Evolutionary conservation across 768 basidiomycete species (phyloP).

Genomic region (Serpula lacrymans): DNA sequence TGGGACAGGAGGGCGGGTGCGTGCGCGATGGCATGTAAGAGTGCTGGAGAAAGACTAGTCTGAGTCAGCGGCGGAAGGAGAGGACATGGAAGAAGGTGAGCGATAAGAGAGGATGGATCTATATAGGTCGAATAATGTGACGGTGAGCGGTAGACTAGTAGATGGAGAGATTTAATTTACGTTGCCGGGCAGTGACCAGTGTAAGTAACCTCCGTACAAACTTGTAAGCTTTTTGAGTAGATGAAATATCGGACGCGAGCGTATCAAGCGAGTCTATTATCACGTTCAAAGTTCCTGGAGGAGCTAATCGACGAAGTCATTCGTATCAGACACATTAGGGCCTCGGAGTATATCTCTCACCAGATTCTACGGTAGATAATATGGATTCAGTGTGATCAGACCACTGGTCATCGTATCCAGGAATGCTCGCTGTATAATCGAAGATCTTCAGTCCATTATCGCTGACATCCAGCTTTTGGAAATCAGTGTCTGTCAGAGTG

Average conservation of each 20-base stretch:
- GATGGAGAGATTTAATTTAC: no score
- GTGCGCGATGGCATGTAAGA: conserved; percentile 64
- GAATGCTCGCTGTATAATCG: conserved; percentile 49
- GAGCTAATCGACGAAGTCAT: conserved; percentile 27
- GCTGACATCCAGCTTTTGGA: no score
- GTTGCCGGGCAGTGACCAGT: conserved; percentile 42
- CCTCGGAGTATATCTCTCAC: conserved; percentile 12
- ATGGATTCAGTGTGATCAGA: conserved; percentile 35
- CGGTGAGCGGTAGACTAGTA: no score
- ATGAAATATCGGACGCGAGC: conserved; percentile 54
- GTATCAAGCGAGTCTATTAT: conserved; percentile 74
- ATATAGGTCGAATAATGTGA: no score
- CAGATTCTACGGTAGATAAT: conserved; percentile 38
- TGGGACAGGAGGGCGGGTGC: conserved; percentile 67
- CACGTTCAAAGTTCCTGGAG: conserved; percentile 51
- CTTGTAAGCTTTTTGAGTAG: conserved; percentile 48
- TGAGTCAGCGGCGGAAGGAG: conserved; percentile 55
- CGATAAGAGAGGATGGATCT: conserved; percentile 57
- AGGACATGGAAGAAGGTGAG: conserved; percentile 52
- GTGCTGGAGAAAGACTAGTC: conserved; percentile 59
- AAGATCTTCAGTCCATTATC: conserved; percentile 38
- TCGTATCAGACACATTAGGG: conserved; percentile 22
- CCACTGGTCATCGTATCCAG: conserved; percentile 45
- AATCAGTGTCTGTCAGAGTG: conserved; percentile 40
- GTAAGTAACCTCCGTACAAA: conserved; percentile 47